These are phyloP conservation scores for Aureobasidium mangrovei DNA, from an alignment of 2,329 filamentous ascomycete species.

Conservation along the genomic window DNA sequence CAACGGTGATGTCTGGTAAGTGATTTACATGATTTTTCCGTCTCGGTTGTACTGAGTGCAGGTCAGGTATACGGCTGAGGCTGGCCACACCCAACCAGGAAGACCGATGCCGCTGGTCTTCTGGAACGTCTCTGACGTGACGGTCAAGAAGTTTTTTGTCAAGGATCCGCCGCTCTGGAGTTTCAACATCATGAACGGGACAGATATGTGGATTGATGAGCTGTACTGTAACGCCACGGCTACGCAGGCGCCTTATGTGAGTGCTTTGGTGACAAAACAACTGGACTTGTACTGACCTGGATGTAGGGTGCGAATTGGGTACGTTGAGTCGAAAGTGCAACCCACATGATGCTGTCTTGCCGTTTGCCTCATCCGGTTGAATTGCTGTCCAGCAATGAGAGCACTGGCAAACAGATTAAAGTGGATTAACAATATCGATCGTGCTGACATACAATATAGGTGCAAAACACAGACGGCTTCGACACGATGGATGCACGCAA, in stretches of 20 bases:
- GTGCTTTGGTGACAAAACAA: background rate
- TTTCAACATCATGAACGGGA: constrained; percentile 51
- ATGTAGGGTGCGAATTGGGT: no score
- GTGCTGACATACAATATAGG: constrained; percentile 36
- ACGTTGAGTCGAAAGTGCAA: no score
- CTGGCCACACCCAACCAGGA: constrained; percentile 39
- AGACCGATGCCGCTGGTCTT: constrained; percentile 51
- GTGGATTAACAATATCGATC: no score
- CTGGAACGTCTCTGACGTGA: constrained; percentile 49
- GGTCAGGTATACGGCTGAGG: constrained; percentile 37
- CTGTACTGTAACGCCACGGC: constrained; percentile 45
- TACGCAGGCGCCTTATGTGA: constrained; percentile 41
- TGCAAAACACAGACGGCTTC: constrained; percentile 51
- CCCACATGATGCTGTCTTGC: no score
- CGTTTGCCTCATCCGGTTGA: no score
- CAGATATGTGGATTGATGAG: constrained; percentile 43
- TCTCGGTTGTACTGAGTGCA: background rate
- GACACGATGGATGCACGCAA: constrained; percentile 49
- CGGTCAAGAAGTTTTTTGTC: constrained; percentile 45
- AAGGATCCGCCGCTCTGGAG: constrained; percentile 45
- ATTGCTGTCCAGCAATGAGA: no score
- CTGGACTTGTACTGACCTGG: no score
- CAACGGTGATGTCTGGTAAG: constrained; percentile 44
- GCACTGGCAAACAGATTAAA: no score
- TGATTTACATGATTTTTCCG: background rate